phyloP scores from a whole-genome alignment of 176 grass and related monocot genomes.

The Leersia perrieri region DNA sequence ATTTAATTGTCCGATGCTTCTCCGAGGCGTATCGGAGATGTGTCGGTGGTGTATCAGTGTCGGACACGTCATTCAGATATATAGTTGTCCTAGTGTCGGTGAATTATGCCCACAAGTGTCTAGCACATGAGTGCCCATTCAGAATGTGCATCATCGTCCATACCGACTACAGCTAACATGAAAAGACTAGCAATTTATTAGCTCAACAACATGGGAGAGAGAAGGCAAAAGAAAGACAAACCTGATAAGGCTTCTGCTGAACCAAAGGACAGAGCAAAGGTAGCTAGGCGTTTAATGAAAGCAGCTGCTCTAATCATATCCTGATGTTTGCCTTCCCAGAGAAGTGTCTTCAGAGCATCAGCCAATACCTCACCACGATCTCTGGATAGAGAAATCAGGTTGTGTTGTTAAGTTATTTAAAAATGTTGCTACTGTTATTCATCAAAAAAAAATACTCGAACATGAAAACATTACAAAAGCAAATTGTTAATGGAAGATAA shows the following conservation, averaged over 20 bases:
- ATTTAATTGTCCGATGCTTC: too few relatives aligned
- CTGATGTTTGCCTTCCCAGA: conserved; percentile 93
- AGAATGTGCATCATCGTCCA: too few relatives aligned
- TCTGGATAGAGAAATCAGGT: conserved; percentile 42
- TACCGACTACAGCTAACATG: background rate
- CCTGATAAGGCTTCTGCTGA: conserved; percentile 84
- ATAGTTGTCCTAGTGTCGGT: too few relatives aligned
- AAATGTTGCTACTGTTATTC: background rate
- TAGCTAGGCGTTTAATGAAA: conserved; percentile 94
- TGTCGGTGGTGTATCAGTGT: too few relatives aligned
- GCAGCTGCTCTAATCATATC: conserved; percentile 91
- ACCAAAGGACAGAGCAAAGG: conserved; percentile 85
- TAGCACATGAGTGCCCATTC: too few relatives aligned
- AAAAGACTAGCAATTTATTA: background rate
- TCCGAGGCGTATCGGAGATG: too few relatives aligned
- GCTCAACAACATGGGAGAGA: background rate
- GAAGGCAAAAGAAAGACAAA: conserved; percentile 24
- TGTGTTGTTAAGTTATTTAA: background rate
- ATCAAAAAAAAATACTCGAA: conserved; percentile 2
- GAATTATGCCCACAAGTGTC: too few relatives aligned
- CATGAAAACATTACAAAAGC: background rate
- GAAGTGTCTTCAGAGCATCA: conserved; percentile 88
- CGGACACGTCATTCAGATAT: too few relatives aligned
- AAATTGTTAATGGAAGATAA: background rate
- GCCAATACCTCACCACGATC: conserved; percentile 85